Evolutionary conservation across 208 protist species (phyloP).

Genomic region (Balamuthia mandrillaris): DNA sequence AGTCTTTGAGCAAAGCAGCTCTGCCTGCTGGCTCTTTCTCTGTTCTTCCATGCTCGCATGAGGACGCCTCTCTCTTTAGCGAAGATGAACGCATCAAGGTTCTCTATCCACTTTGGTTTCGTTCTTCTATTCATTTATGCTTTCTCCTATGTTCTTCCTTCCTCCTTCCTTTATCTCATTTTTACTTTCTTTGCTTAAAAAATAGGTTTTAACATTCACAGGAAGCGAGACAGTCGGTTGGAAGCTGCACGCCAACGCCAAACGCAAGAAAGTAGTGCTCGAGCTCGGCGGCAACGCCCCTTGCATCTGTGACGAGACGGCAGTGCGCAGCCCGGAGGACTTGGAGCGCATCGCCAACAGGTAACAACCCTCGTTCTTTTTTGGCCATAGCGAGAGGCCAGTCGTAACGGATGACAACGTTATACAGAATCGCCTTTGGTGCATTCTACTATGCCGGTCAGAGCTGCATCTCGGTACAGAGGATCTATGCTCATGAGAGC

Average conservation of each 20-base stretch:
- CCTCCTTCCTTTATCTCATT: too few relatives aligned
- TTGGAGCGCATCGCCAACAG: constrained; percentile 20
- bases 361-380: too few relatives aligned
- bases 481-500: constrained; percentile 51
- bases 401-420: too few relatives aligned
- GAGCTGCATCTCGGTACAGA: constrained; percentile 39
- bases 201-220: too few relatives aligned
- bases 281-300: constrained; percentile 52
- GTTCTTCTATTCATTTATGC: too few relatives aligned
- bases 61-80: constrained; percentile 12
- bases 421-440: constrained; percentile 58
- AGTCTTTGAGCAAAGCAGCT: constrained; percentile 39
- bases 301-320: constrained; percentile 47
- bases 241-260: background rate
- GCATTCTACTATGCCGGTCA: constrained; percentile 59
- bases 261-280: constrained; percentile 31
- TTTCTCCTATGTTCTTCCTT: too few relatives aligned
- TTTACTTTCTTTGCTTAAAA: too few relatives aligned
- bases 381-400: too few relatives aligned
- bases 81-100: constrained; percentile 17
- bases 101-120: too few relatives aligned
- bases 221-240: constrained; percentile 32
- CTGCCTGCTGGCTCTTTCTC: constrained; percentile 52
- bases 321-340: too few relatives aligned
- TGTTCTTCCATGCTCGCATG: background rate